Percentiles rank a stretch among this genome's conserved stretches.
Evolutionary conservation across 345 rosid species (phyloP).

Genomic region (Erysimum cheiranthoides): DNA sequence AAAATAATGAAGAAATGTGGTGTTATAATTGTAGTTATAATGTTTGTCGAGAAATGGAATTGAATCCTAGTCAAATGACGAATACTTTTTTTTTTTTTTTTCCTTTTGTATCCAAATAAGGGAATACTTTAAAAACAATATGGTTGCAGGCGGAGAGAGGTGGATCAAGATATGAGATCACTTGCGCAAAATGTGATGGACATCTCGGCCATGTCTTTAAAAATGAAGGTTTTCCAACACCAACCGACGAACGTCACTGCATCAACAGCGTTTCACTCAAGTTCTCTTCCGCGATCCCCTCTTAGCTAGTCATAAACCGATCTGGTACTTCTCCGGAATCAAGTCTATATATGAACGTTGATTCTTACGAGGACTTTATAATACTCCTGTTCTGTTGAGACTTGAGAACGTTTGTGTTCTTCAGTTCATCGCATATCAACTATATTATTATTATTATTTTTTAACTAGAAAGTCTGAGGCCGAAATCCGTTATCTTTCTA

Average conservation of each 20-base stretch:
- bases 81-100: no score
- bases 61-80: neutral
- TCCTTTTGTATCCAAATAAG: no score
- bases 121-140: neutral
- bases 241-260: constrained; percentile 80
- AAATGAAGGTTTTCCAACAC: constrained; percentile 81
- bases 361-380: neutral
- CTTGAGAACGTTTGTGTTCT: no score
- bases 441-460: no score
- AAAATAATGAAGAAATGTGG: no score
- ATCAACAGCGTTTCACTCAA: constrained; percentile 80
- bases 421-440: no score
- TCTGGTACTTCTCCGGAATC: neutral
- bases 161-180: constrained; percentile 75
- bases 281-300: constrained; percentile 37
- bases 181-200: constrained; percentile 89
- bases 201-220: constrained; percentile 84
- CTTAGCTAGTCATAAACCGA: neutral
- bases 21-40: no score
- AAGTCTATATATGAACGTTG: no score
- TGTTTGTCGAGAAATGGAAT: no score
- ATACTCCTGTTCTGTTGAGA: neutral
- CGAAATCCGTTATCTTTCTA: no score
- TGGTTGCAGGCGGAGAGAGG: constrained; percentile 63
- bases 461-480: no score